A percentile compares a stretch with the other conserved stretches of the same genome.
phyloP scores from a whole-genome alignment of 805 yeast genomes.

The Millerago galiae region DNA sequence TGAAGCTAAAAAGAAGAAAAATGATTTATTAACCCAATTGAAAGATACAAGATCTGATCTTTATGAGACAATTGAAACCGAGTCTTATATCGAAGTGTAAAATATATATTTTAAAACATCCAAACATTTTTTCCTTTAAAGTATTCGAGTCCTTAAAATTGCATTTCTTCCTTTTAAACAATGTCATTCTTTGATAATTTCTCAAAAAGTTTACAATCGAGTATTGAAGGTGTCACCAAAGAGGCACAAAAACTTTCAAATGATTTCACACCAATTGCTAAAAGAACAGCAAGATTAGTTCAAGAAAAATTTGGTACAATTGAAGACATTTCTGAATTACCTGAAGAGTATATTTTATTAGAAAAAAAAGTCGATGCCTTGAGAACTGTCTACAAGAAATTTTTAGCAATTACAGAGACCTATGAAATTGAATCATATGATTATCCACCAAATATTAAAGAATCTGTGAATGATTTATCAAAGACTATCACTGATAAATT shows the following conservation, averaged over 20 bases:
- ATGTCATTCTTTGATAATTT: constrained; percentile 25
- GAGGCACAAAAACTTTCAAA: constrained; percentile 41
- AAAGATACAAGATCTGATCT: constrained; percentile 7
- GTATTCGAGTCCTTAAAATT: background rate
- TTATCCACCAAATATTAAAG: constrained; percentile 74
- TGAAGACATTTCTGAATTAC: constrained; percentile 78
- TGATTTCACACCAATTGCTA: constrained; percentile 68
- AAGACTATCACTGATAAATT: constrained; percentile 50
- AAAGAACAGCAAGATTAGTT: constrained; percentile 70
- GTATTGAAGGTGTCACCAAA: constrained; percentile 26
- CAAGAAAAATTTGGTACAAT: constrained; percentile 77
- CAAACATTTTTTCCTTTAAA: background rate
- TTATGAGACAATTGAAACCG: constrained; percentile 16
- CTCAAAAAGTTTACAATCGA: constrained; percentile 23
- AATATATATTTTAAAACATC: background rate
- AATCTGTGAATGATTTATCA: constrained; percentile 57
- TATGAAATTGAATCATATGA: constrained; percentile 74
- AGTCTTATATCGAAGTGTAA: constrained; percentile 8
- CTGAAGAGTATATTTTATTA: constrained; percentile 71
- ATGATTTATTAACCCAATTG: constrained; percentile 13
- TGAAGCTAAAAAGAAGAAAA: constrained; percentile 17
- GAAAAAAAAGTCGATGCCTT: constrained; percentile 65
- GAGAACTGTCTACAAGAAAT: constrained; percentile 9
- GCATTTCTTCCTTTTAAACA: too few species aligned
- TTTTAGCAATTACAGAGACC: constrained; percentile 42